A percentile compares a stretch with the other conserved stretches of the same genome.
These are phyloP conservation scores for Verruconis gallopava DNA, from an alignment of 2,329 filamentous ascomycete genomes.

Conservation along the genomic window DNA sequence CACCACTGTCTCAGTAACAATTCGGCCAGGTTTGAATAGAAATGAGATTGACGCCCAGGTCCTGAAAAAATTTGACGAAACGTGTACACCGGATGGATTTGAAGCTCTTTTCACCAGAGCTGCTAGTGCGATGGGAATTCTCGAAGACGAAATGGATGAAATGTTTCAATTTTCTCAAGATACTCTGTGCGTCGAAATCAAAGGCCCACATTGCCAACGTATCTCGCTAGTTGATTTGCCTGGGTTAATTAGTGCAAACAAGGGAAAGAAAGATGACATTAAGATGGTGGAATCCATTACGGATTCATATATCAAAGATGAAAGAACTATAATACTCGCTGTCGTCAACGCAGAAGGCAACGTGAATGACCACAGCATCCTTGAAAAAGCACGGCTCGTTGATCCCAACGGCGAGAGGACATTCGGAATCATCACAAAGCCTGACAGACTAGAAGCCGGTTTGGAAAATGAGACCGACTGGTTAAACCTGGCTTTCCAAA, in stretches of 20 bases:
- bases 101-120: neutral
- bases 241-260: slow-evolving; percentile 39
- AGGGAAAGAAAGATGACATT: slow-evolving; percentile 34
- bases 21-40: neutral
- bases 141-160: neutral
- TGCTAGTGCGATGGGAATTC: neutral
- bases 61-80: neutral
- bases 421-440: slow-evolving; percentile 13
- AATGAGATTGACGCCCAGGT: neutral
- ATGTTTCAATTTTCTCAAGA: slow-evolving; percentile 22
- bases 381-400: slow-evolving; percentile 21
- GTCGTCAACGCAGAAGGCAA: slow-evolving; percentile 32
- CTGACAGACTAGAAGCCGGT: neutral
- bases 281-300: slow-evolving; percentile 34
- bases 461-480: neutral
- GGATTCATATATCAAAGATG: slow-evolving; percentile 27
- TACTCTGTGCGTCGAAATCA: slow-evolving; percentile 46
- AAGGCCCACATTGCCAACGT: slow-evolving; percentile 45
- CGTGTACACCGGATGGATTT: too few species aligned
- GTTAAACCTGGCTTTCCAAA: neutral
- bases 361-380: slow-evolving; percentile 44
- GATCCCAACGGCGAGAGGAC: slow-evolving; percentile 10
- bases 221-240: slow-evolving; percentile 51
- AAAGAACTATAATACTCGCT: slow-evolving; percentile 34
- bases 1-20: neutral